Evolutionary conservation across 768 basidiomycete species (phyloP).

Genomic region (Tricholomella constricta): DNA sequence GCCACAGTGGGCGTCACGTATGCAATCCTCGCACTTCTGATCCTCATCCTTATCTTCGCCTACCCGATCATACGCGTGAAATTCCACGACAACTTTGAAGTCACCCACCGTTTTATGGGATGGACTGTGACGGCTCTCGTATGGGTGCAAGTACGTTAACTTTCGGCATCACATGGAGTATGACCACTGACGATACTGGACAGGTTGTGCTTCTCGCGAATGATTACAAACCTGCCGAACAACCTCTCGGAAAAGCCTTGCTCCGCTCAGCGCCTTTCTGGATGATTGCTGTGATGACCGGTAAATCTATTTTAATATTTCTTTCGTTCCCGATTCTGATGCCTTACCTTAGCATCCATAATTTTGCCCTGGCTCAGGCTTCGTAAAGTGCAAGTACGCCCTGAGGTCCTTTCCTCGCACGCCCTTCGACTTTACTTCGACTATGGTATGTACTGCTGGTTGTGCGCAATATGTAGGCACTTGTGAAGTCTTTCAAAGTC

Average conservation of each 20-base stretch:
- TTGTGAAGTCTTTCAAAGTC: conserved; percentile 22
- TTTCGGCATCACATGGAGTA: neutral
- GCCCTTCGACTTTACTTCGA: conserved; percentile 12
- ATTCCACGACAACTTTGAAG: conserved; percentile 44
- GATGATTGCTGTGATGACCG: neutral
- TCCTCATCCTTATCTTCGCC: conserved; percentile 40
- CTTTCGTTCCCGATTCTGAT: neutral
- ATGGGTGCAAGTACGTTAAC: conserved; percentile 36
- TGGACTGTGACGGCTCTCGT: conserved; percentile 45
- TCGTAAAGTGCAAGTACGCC: neutral
- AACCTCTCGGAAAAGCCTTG: neutral
- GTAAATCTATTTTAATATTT: neutral
- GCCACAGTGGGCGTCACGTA: conserved; percentile 9
- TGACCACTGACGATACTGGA: too few species aligned
- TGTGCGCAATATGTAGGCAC: neutral
- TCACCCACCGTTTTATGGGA: conserved; percentile 44
- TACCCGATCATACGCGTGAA: conserved; percentile 37
- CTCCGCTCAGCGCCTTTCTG: neutral
- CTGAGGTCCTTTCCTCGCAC: neutral
- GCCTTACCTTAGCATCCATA: neutral
- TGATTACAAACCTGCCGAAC: conserved; percentile 38
- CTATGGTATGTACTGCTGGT: conserved; percentile 22
- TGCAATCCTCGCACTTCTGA: conserved; percentile 21
- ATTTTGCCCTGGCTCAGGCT: conserved; percentile 1
- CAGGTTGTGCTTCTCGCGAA: conserved; percentile 25